These are phyloP conservation scores for Linnemannia elongata DNA, from an alignment of 192 early-diverging fungal species.

Conservation along the genomic window DNA sequence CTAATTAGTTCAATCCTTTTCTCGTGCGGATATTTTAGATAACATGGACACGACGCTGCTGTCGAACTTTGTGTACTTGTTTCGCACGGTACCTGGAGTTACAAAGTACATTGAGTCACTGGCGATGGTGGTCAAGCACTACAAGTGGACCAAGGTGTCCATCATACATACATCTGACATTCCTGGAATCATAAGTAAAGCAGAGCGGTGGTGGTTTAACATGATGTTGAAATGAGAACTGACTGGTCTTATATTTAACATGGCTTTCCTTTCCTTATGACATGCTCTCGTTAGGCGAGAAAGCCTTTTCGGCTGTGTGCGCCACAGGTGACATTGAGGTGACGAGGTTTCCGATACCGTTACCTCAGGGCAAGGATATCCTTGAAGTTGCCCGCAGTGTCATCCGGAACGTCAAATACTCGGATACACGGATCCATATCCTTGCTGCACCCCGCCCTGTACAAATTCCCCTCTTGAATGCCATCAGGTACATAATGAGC, in stretches of 20 bases:
- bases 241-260: background rate
- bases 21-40: slow-evolving; percentile 15
- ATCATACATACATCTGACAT: slow-evolving; percentile 34
- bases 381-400: background rate
- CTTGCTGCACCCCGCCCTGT: slow-evolving; percentile 10
- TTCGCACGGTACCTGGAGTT: slow-evolving; percentile 28
- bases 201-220: background rate
- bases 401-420: slow-evolving; percentile 4
- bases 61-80: slow-evolving; percentile 22
- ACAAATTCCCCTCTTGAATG: slow-evolving; percentile 10
- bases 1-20: background rate
- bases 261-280: background rate
- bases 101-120: slow-evolving; percentile 10
- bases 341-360: slow-evolving; percentile 11
- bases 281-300: slow-evolving; percentile 22
- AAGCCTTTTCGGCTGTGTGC: slow-evolving; percentile 16
- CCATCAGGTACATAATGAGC: slow-evolving; percentile 11
- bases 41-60: slow-evolving; percentile 21
- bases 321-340: background rate
- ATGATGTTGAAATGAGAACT: background rate
- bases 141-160: slow-evolving; percentile 30
- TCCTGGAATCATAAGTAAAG: slow-evolving; percentile 25
- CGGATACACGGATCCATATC: slow-evolving; percentile 39
- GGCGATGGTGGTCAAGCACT: slow-evolving; percentile 9
- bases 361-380: background rate